Base-by-base conservation (phyloP, 768 basidiomycete species). In the Panaeolus papilionaceus region DNA sequence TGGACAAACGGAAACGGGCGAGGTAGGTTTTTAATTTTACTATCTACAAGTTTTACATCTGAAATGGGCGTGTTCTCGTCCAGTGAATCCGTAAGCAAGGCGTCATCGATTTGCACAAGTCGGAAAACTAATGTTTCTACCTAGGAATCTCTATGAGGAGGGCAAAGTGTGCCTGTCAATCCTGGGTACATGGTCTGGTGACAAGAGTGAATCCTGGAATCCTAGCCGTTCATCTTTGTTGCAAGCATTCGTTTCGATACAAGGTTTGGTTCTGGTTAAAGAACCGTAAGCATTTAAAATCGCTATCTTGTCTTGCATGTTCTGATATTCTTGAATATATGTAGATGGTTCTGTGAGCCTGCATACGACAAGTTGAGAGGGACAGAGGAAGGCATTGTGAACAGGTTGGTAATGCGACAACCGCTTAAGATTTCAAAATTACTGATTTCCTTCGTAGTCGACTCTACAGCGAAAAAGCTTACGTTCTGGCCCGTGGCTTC, bases 1-100 rank as follows among this genome's bases (percentile, higher is more conserved):
- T 96, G 95, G 93, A 98, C 96, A 5, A 94, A 95, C 77, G 95
- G 95, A 3, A 94, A 95, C 74, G 95, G 95, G 38, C 84, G 95
- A 83, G 92, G 91, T 89, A 80, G 74, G 83, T 72, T 37, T 64
- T 40, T 66, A 62, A 37, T 42, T 14, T 64, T 51, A 14, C n/a
- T 38, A 26, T 62, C 42, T 14, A 51, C 42, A 26, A 63, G 12
- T n/a, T 61, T 45, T 14, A 7, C 12, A 14, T 51, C 54, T 44
- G 49, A 26, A 39, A 26, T 37, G 42, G 3, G 20, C 49, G 28
- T 63, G 38, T 44, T 23, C 42, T 44, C 18, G 33, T 11, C 3
- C 64, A 90, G 92, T 94, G 16, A 94, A 94, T 76, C 92, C 92
- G 92, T 93, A 74, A 82, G 91, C 82, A 20, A 10, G 40, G 49